phyloP scores from a whole-genome alignment of 768 basidiomycete species.

The Daedaleopsis nitida region DNA sequence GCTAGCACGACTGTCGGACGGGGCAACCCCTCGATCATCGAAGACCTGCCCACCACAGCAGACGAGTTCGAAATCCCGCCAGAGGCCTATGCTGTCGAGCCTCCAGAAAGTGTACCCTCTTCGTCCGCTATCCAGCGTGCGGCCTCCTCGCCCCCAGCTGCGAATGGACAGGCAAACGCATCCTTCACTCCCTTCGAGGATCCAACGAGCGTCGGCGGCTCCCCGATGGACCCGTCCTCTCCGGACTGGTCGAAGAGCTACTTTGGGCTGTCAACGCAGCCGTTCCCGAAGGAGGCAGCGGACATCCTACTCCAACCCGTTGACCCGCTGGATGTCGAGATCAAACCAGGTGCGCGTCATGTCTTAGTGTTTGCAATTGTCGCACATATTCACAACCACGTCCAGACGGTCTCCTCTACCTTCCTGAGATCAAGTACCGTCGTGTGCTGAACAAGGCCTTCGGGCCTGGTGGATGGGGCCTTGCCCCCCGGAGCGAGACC shows the following conservation, averaged over 20 bases:
- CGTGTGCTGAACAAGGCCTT: conserved; percentile 91
- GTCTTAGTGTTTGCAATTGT: background rate
- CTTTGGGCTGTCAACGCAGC: conserved; percentile 72
- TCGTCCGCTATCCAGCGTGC: conserved; percentile 13
- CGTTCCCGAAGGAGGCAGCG: conserved; percentile 76
- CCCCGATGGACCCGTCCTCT: conserved; percentile 19
- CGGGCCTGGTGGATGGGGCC: conserved; percentile 96
- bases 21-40: conserved; percentile 23
- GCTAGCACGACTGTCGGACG: conserved; percentile 34
- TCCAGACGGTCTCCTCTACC: conserved; percentile 88
- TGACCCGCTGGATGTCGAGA: conserved; percentile 80
- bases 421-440: conserved; percentile 97
- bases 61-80: conserved; percentile 21
- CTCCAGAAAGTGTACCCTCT: conserved; percentile 19
- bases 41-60: conserved; percentile 26
- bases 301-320: conserved; percentile 75
- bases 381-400: background rate
- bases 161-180: background rate
- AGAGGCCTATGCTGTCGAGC: conserved; percentile 5
- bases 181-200: conserved; percentile 10
- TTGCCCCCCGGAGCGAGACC: conserved; percentile 91
- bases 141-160: background rate
- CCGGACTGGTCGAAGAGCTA: conserved; percentile 93
- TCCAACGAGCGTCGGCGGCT: background rate
- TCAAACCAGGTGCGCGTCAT: conserved; percentile 79